A percentile compares a stretch with the other conserved stretches of the same genome.
These are phyloP conservation scores for Thelephora ganbajun DNA, from an alignment of 768 basidiomycete genomes.

Conservation along the genomic window DNA sequence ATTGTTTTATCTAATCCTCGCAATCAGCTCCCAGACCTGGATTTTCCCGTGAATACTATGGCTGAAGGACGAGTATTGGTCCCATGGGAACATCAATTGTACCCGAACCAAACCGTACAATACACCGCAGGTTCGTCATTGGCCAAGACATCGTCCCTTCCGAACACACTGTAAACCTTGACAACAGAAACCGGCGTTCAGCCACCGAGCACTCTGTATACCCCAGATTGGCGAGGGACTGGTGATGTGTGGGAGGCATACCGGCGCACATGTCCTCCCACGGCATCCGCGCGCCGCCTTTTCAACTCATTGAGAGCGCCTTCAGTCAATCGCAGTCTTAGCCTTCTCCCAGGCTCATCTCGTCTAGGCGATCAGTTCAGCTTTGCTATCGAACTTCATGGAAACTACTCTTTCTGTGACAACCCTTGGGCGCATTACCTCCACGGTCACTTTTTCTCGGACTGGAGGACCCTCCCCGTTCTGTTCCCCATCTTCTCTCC, in stretches of 20 bases:
- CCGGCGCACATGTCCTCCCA: conserved; percentile 79
- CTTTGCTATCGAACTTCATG: conserved; percentile 51
- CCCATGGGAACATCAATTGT: conserved; percentile 76
- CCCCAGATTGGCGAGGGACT: conserved; percentile 72
- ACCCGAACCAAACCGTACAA: conserved; percentile 50
- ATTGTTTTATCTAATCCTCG: conserved; percentile 1
- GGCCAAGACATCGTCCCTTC: neutral
- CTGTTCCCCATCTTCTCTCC: conserved; percentile 95
- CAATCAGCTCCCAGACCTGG: conserved; percentile 77
- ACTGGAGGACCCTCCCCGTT: conserved; percentile 80
- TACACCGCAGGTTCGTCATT: conserved; percentile 5
- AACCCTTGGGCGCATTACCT: conserved; percentile 72
- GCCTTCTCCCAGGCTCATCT: conserved; percentile 15
- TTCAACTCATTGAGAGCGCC: conserved; percentile 60
- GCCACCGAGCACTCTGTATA: conserved; percentile 30
- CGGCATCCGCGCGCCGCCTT: conserved; percentile 67
- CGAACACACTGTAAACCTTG: neutral
- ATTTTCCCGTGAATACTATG: conserved; percentile 86
- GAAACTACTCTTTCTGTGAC: conserved; percentile 62
- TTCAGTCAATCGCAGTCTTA: conserved; percentile 19
- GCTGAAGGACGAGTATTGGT: conserved; percentile 90
- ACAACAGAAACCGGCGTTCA: conserved; percentile 29
- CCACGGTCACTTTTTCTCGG: conserved; percentile 95
- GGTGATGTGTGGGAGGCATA: conserved; percentile 92
- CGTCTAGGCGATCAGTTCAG: conserved; percentile 38